Base-by-base conservation (phyloP, 1,139 yeast species). In the Chernovozyma aurita region DNA sequence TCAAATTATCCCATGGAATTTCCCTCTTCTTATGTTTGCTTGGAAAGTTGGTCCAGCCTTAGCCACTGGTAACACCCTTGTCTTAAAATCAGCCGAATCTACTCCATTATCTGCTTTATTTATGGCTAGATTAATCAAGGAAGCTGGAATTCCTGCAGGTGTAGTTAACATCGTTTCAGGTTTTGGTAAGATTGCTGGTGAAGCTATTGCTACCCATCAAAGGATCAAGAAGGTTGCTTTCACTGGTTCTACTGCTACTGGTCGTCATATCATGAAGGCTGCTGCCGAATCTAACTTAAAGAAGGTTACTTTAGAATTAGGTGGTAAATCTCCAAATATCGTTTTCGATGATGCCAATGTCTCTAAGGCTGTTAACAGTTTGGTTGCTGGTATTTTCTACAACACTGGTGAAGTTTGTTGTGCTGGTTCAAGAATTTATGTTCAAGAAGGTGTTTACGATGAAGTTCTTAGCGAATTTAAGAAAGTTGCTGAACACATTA, bases 21-120 rank as follows among this genome's bases (percentile, higher is more conserved):
- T 84, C 78, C 95, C 95, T 47, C 63, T 85, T 46, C 68, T 84
- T 58, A 82, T 85, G 87, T 78, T 83, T 67, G 64, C 88, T 14
- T 85, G 95, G 95, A 85, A 85, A 65, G 67, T 85, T 43, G 92
- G 85, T 41, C 95, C 95, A 36, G 92, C 90, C 39, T 64, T 85
- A 49, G 86, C 87, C 41, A 70, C 87, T 41, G 94, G 94, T 65
- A 84, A 84, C 71, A 77, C 90, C 41, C 73, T 83, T 49, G 86
- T 85, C 39, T 64, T 85, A 61, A 85, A 85, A 69, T 71, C 90
- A 35, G 90, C 95, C 33, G 92, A 85, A 65, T 76, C 85, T 41
- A 85, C 95, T 36, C 95, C 95, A 45, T 74, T 85, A 47, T 77
- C 88, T 39, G 94, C 90, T 20, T 71, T 85, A 48, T 78, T 65